Base-by-base conservation (phyloP, 345 rosid species). In the Fremontodendron californicum region DNA sequence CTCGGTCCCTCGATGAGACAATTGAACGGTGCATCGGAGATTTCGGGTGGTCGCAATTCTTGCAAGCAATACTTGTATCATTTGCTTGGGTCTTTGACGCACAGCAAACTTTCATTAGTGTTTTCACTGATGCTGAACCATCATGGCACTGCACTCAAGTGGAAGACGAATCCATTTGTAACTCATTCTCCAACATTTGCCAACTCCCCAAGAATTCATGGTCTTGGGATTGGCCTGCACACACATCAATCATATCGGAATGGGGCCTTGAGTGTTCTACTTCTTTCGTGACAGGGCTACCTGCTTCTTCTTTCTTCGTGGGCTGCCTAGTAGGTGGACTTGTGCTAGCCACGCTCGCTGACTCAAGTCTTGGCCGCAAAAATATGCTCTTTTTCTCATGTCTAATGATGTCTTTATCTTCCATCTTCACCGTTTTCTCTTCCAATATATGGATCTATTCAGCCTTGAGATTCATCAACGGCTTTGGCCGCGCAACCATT, bases 321-420 rank as follows among this genome's bases (percentile, higher is more conserved):
- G 97, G 97, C 4, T 87, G 89, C 60, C 75, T 92, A 0, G 66
- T 81, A 0, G 93, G 97, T 1, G 94, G 92, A 0, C 39, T 88
- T 2, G 11, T 75, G 27, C 84, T 89, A 0, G 82, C 93, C 29
- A 78, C 89, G 1, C 84, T 92, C 0, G 91, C 91, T 0, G 94
- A 92, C 68, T 81, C 88, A 16, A 77, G 81, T 11, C 85, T 89
- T 6, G 97, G 94, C 16, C 91, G 97, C 79, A 90, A 90, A 81
- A 92, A 86, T 39, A 71, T 87, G 80, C 84, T 92, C 39, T 9
- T 88, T 4, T 66, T 81, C 45, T 83, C 89, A 0, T 85, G 88
- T 27, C 42, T 88, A 3, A 65, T 77, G 57, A 88, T 85, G 91
- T 85, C 87, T 9, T 0, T 86, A n/a, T 78, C 90, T 60, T 68